A percentile compares a stretch with the other conserved stretches of the same genome.
These are phyloP conservation scores for Diaporthe sp. DNA, from an alignment of 2,329 filamentous ascomycete species.

Conservation along the genomic window DNA sequence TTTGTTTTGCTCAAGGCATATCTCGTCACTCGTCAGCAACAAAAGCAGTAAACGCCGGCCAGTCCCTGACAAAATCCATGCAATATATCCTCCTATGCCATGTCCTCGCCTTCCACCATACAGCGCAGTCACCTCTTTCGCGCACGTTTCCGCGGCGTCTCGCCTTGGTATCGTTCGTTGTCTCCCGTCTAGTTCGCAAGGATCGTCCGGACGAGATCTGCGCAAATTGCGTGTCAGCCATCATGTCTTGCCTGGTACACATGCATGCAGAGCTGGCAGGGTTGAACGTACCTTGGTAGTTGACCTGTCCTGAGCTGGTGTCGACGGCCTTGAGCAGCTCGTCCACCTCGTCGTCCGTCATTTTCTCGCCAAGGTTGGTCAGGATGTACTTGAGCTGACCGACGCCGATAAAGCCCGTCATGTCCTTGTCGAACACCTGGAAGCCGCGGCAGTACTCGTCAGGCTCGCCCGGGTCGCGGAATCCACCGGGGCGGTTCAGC, in stretches of 20 bases:
- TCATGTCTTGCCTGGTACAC: background rate
- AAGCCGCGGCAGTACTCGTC: constrained; percentile 99
- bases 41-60: constrained; percentile 42
- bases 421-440: constrained; percentile 99
- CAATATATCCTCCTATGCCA: constrained; percentile 37
- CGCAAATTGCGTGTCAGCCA: background rate
- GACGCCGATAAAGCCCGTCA: constrained; percentile 97
- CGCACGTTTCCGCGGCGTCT: constrained; percentile 20
- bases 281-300: constrained; percentile 84
- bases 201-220: constrained; percentile 88
- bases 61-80: constrained; percentile 39
- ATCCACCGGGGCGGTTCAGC: constrained; percentile 96
- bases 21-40: constrained; percentile 40
- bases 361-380: constrained; percentile 98
- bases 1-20: constrained; percentile 26
- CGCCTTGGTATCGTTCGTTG: constrained; percentile 33
- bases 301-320: constrained; percentile 95
- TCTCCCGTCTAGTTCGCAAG: constrained; percentile 77
- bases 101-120: constrained; percentile 12
- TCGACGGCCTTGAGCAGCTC: constrained; percentile 99
- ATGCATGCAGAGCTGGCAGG: background rate
- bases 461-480: constrained; percentile 97
- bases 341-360: constrained; percentile 98
- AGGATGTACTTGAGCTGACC: constrained; percentile 98
- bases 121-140: constrained; percentile 8